These are phyloP conservation scores for Fusarium tjaetaba DNA, from an alignment of 2,329 filamentous ascomycete species.

Conservation along the genomic window DNA sequence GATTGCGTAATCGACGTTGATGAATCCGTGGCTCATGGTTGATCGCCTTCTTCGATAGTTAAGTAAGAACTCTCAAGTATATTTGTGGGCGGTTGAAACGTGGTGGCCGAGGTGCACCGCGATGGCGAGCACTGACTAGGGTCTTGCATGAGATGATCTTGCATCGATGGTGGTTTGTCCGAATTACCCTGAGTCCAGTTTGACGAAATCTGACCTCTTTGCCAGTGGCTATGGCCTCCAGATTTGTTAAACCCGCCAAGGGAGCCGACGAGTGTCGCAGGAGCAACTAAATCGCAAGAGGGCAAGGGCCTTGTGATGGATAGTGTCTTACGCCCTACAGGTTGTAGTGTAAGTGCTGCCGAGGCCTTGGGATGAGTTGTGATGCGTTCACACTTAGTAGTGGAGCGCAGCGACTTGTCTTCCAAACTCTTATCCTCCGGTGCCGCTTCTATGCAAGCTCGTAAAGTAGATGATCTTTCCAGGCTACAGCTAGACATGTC, in stretches of 20 bases:
- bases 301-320: not conserved
- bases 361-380: not conserved
- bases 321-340: constrained; percentile 26
- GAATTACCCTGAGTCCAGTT: constrained; percentile 24
- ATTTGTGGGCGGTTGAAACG: not conserved
- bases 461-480: constrained; percentile 45
- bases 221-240: not conserved
- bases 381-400: not conserved
- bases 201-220: constrained; percentile 7
- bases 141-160: not conserved
- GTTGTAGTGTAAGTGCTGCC: constrained; percentile 9
- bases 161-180: constrained; percentile 1
- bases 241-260: not conserved
- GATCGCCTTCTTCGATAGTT: not conserved
- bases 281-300: not conserved
- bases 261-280: not conserved
- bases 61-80: not conserved
- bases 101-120: constrained; percentile 8
- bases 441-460: constrained; percentile 44
- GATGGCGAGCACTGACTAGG: not conserved
- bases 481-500: constrained; percentile 40
- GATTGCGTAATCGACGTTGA: not conserved
- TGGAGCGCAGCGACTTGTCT: constrained; percentile 29
- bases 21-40: not conserved
- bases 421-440: constrained; percentile 45